Evolutionary conservation across 768 basidiomycete species (phyloP).

Genomic region (Termitomyces sp.): DNA sequence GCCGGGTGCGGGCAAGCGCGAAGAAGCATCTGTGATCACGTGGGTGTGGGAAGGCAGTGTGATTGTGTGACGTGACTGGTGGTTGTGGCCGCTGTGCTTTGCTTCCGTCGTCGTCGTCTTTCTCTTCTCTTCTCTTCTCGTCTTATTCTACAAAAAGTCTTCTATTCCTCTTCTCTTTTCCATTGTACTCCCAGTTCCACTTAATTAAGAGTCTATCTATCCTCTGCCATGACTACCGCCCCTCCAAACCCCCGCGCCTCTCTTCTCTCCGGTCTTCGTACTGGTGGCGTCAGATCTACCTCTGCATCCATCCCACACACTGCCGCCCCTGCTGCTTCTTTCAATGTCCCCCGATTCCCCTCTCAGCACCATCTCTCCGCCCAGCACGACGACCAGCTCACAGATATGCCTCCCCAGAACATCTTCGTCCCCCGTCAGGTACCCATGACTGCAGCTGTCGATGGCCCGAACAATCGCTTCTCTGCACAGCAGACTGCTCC

Average conservation of each 20-base stretch:
- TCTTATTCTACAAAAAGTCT: conserved; percentile 21
- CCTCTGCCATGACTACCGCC: conserved; percentile 40
- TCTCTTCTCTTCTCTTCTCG: conserved; percentile 25
- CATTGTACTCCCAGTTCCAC: conserved; percentile 24
- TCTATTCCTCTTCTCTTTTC: conserved; percentile 12
- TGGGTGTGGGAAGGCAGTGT: conserved; percentile 21
- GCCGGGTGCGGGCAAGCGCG: conserved; percentile 78
- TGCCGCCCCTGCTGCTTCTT: conserved; percentile 56
- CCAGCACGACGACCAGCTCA: conserved; percentile 57
- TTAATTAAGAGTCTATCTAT: conserved; percentile 34
- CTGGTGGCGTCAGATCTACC: conserved; percentile 81
- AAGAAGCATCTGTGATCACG: conserved; percentile 63
- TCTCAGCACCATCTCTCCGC: conserved; percentile 33
- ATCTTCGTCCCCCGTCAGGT: conserved; percentile 43
- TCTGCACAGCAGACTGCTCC: conserved; percentile 48
- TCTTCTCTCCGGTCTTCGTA: conserved; percentile 84
- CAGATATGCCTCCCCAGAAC: conserved; percentile 50
- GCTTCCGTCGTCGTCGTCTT: conserved; percentile 27
- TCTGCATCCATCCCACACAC: conserved; percentile 62
- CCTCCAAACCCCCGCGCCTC: conserved; percentile 66
- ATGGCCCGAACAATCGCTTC: conserved; percentile 64
- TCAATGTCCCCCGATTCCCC: conserved; percentile 58
- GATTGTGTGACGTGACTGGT: conserved; percentile 25
- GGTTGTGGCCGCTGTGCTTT: conserved; percentile 13
- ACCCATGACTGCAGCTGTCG: conserved; percentile 70